A percentile compares a stretch with the other conserved stretches of the same genome.
phyloP scores from a whole-genome alignment of 768 basidiomycete genomes.

The Hortiboletus campestris region DNA sequence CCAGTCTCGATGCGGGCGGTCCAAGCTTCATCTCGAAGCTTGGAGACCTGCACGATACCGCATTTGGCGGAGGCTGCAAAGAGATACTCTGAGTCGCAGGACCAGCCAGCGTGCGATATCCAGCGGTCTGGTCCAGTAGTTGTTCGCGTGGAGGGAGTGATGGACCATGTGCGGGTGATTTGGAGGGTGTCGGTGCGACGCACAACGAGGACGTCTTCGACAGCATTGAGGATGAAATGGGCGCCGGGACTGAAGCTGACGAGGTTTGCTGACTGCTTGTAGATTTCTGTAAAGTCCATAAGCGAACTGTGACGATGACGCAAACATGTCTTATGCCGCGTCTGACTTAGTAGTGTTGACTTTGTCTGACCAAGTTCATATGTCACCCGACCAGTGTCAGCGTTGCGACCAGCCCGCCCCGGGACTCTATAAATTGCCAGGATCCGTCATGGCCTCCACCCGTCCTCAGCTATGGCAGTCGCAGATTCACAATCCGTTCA shows the following conservation, averaged over 20 bases:
- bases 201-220: slow-evolving; percentile 77
- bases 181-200: slow-evolving; percentile 83
- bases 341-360: no score
- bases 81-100: slow-evolving; percentile 84
- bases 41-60: slow-evolving; percentile 74
- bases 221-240: slow-evolving; percentile 80
- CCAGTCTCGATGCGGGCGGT: slow-evolving; percentile 75
- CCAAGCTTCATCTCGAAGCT: slow-evolving; percentile 78
- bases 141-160: slow-evolving; percentile 53
- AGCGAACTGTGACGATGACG: neutral
- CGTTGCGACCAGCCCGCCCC: slow-evolving; percentile 5
- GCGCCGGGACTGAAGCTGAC: slow-evolving; percentile 84
- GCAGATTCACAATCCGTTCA: slow-evolving; percentile 15
- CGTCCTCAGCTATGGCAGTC: slow-evolving; percentile 3
- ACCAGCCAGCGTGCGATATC: slow-evolving; percentile 83
- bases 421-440: slow-evolving; percentile 10
- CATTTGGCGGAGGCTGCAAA: slow-evolving; percentile 74
- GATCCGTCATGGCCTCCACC: neutral
- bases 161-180: slow-evolving; percentile 76
- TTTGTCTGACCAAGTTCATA: neutral
- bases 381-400: slow-evolving; percentile 17
- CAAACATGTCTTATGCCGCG: neutral
- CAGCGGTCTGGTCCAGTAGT: slow-evolving; percentile 34
- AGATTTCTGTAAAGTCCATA: slow-evolving; percentile 89
- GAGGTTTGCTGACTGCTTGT: slow-evolving; percentile 67